Evolutionary conservation across 805 yeast genomes (phyloP).

Genomic region (Yarrowia sp.): DNA sequence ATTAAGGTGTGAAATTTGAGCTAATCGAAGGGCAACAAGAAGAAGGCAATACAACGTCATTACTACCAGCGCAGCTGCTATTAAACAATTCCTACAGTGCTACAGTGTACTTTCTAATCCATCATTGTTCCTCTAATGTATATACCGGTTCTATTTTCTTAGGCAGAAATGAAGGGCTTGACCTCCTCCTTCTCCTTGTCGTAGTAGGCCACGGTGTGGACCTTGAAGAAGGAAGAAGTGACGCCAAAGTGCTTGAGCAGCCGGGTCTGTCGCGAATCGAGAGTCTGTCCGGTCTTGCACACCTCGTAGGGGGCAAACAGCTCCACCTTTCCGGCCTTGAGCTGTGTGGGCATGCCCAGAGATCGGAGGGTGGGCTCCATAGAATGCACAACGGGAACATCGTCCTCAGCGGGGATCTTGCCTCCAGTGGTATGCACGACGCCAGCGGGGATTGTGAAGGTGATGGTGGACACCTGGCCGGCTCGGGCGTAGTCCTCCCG

Average conservation of each 20-base stretch:
- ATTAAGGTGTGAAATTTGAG: constrained; percentile 4
- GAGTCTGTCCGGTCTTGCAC: constrained; percentile 75
- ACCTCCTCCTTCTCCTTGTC: constrained; percentile 60
- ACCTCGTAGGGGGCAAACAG: constrained; percentile 79
- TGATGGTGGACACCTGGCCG: constrained; percentile 80
- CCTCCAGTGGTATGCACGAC: constrained; percentile 95
- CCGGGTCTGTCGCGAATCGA: constrained; percentile 90
- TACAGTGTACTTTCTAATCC: too few relatives aligned
- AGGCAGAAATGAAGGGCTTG: constrained; percentile 39
- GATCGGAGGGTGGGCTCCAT: constrained; percentile 92
- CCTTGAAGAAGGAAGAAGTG: constrained; percentile 90
- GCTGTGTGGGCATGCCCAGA: constrained; percentile 88
- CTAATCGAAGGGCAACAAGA: neutral
- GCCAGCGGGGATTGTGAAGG: constrained; percentile 88
- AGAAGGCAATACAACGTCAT: neutral
- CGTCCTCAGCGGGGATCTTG: constrained; percentile 85
- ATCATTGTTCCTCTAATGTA: too few relatives aligned
- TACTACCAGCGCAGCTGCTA: too few relatives aligned
- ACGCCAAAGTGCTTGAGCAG: constrained; percentile 94
- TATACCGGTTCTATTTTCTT: constrained; percentile 4
- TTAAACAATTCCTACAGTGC: too few relatives aligned
- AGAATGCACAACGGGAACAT: constrained; percentile 95
- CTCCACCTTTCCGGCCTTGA: constrained; percentile 85
- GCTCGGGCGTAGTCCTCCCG: constrained; percentile 90
- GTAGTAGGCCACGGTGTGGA: constrained; percentile 77